Evolutionary conservation across 345 rosid genomes (phyloP).

Genomic region (Citrus sp.): DNA sequence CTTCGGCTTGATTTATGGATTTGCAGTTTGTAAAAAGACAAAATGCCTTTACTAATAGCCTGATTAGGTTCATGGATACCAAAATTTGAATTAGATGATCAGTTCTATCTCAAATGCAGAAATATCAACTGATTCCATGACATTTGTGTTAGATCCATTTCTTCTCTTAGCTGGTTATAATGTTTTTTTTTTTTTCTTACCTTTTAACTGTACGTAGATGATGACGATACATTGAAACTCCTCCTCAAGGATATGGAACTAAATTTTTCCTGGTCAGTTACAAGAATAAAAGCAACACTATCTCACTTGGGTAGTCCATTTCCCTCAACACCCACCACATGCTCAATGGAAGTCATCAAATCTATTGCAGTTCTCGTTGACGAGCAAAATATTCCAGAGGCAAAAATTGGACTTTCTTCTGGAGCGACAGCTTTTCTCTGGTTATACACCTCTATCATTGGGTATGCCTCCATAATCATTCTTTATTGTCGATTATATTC

Average conservation of each 20-base stretch:
- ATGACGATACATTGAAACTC: conserved; percentile 52
- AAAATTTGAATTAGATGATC: not conserved
- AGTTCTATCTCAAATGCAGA: not conserved
- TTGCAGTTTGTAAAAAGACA: not conserved
- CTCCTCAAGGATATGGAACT: conserved; percentile 55
- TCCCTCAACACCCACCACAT: conserved; percentile 49
- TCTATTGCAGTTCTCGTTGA: conserved; percentile 56
- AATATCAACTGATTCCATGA: not conserved
- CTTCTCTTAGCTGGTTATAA: not conserved
- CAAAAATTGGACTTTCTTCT: conserved; percentile 55
- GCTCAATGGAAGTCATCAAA: conserved; percentile 46
- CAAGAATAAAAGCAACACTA: conserved; percentile 53
- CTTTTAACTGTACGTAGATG: conserved; percentile 30
- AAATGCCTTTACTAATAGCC: not conserved
- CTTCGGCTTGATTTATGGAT: not conserved
- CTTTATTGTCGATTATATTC: not conserved
- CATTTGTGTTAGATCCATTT: not conserved
- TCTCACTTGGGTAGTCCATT: conserved; percentile 41
- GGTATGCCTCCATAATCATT: conserved; percentile 40
- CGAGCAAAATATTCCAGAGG: conserved; percentile 72
- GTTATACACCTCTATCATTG: conserved; percentile 78
- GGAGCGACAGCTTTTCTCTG: conserved; percentile 85
- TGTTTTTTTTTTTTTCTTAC: not conserved
- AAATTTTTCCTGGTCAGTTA: conserved; percentile 78
- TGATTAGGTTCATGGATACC: not conserved